phyloP scores from a whole-genome alignment of 768 basidiomycete species.

The Strobilomyces echinocephalus region DNA sequence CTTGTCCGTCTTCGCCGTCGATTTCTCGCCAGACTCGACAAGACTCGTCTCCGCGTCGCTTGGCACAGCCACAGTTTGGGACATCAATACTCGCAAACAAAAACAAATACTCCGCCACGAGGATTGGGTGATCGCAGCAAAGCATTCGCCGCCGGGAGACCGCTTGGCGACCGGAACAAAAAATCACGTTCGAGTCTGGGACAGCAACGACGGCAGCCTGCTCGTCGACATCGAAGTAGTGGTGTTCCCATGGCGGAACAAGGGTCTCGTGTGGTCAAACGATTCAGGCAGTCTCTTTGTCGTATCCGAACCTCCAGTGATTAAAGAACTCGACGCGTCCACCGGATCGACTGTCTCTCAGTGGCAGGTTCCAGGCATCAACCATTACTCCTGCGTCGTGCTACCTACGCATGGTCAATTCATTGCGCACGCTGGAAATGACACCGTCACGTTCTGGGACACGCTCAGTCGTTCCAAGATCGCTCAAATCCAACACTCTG shows the following conservation, averaged over 20 bases:
- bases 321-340: background rate
- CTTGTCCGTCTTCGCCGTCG: background rate
- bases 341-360: background rate
- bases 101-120: background rate
- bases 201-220: background rate
- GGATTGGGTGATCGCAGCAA: background rate
- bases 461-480: background rate
- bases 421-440: background rate
- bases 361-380: background rate
- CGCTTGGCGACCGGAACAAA: background rate
- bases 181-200: background rate
- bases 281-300: background rate
- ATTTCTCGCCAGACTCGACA: background rate
- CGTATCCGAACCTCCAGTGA: background rate
- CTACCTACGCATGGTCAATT: background rate
- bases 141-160: background rate
- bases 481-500: background rate
- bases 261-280: background rate
- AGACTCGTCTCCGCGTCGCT: background rate
- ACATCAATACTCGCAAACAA: background rate
- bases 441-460: background rate
- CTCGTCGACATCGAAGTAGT: background rate
- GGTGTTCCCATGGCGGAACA: background rate
- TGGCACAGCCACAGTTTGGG: background rate
- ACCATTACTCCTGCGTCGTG: background rate